These are phyloP conservation scores for Alternaria ethzedia DNA, from an alignment of 2,329 filamentous ascomycete species.

Conservation along the genomic window DNA sequence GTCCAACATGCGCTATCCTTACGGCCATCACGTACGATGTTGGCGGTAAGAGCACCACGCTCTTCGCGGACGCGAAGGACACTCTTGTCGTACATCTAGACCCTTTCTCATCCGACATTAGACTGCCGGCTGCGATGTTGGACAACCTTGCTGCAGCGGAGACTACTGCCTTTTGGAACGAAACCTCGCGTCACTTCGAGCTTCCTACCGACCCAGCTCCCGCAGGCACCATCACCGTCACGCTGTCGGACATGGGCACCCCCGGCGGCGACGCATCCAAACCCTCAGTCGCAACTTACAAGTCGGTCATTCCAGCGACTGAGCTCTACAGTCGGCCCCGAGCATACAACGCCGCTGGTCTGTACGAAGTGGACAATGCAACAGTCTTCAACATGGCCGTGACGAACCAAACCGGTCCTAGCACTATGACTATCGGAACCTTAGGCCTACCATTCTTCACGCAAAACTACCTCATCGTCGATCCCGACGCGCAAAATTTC, in stretches of 20 bases:
- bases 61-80: constrained; percentile 14
- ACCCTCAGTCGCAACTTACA: constrained; percentile 23
- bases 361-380: constrained; percentile 21
- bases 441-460: constrained; percentile 26
- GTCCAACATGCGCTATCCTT: constrained; percentile 24
- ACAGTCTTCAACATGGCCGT: constrained; percentile 26
- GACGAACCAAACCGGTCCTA: constrained; percentile 15
- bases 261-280: constrained; percentile 21
- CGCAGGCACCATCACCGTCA: constrained; percentile 21
- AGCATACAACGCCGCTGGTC: constrained; percentile 17
- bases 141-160: constrained; percentile 19
- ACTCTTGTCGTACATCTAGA: constrained; percentile 21
- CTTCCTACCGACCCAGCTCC: constrained; percentile 20
- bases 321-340: constrained; percentile 22
- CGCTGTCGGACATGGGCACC: constrained; percentile 18
- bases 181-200: constrained; percentile 20
- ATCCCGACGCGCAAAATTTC: constrained; percentile 23
- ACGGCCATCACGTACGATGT: constrained; percentile 27
- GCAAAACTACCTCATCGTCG: constrained; percentile 26
- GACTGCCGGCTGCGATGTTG: constrained; percentile 17
- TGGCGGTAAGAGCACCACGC: constrained; percentile 19
- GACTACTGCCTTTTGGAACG: constrained; percentile 23
- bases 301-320: constrained; percentile 21
- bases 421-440: constrained; percentile 6
- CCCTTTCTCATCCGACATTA: constrained; percentile 19